These are phyloP conservation scores for Rhizopus delemar DNA, from an alignment of 371 early-diverging fungal genomes.

Conservation along the genomic window DNA sequence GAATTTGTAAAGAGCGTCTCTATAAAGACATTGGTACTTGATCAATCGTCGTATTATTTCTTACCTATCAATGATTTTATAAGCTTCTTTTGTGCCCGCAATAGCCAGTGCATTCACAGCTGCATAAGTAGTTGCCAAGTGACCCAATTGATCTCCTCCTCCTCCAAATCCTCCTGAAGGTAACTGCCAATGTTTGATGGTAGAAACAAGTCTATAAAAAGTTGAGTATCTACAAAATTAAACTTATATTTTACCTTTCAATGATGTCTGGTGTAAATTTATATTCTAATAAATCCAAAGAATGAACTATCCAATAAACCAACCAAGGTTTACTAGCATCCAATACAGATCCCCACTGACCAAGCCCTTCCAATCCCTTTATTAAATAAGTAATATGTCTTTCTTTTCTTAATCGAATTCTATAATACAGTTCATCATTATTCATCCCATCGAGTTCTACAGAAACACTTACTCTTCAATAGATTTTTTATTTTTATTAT, in stretches of 20 bases:
- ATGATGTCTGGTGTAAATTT: constrained; percentile 39
- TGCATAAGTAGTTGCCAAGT: constrained; percentile 87
- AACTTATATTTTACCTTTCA: constrained; percentile 43
- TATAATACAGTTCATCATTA: constrained; percentile 13
- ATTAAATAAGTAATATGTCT: constrained; percentile 63
- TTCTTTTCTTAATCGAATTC: constrained; percentile 49
- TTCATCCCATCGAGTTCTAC: not conserved
- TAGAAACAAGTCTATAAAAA: constrained; percentile 56
- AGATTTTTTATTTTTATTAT: constrained; percentile 24
- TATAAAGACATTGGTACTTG: constrained; percentile 33
- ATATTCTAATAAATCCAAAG: constrained; percentile 74
- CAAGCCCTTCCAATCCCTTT: constrained; percentile 53
- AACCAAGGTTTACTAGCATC: constrained; percentile 94
- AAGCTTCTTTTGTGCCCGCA: constrained; percentile 73
- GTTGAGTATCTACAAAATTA: not conserved
- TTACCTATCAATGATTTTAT: constrained; percentile 65
- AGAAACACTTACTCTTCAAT: constrained; percentile 22
- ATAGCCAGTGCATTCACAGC: constrained; percentile 77
- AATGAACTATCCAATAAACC: constrained; percentile 86
- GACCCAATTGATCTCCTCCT: constrained; percentile 77
- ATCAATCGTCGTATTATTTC: constrained; percentile 41
- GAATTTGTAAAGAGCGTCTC: constrained; percentile 68
- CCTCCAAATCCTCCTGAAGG: constrained; percentile 87
- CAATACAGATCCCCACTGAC: constrained; percentile 66
- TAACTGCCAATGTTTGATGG: constrained; percentile 69